A percentile compares a stretch with the other conserved stretches of the same genome.
Conservation (phyloP, 2,329 filamentous ascomycete species). For the Cercospora janseana region DNA sequence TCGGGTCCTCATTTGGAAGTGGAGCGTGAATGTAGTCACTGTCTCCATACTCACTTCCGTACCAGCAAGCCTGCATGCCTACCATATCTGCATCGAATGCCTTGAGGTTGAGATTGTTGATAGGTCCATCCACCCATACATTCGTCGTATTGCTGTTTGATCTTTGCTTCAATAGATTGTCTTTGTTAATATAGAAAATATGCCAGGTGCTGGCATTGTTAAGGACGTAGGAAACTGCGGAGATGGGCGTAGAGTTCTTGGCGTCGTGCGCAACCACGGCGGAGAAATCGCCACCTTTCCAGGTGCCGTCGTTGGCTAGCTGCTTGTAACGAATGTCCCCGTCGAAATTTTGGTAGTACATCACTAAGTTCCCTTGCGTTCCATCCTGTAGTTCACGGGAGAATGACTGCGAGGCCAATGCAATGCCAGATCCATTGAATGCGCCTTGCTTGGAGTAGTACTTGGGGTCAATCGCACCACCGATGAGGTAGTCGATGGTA, state of each 20-base stretch:
- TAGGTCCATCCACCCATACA: constrained; percentile 42
- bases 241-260: constrained; percentile 46
- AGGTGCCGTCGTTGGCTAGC: constrained; percentile 38
- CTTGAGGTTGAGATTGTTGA: constrained; percentile 35
- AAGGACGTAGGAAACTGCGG: constrained; percentile 44
- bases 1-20: constrained; percentile 31
- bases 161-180: constrained; percentile 43
- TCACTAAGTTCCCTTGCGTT: constrained; percentile 41
- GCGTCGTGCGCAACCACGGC: constrained; percentile 45
- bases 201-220: constrained; percentile 37
- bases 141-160: constrained; percentile 41
- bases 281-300: constrained; percentile 42
- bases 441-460: constrained; percentile 45
- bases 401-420: constrained; percentile 46
- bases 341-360: constrained; percentile 48
- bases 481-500: constrained; percentile 35
- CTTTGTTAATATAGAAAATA: constrained; percentile 41
- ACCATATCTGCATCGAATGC: constrained; percentile 37
- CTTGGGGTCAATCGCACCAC: constrained; percentile 40
- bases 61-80: constrained; percentile 43
- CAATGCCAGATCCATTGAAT: constrained; percentile 50
- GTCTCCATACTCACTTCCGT: constrained; percentile 39
- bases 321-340: constrained; percentile 46
- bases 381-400: constrained; percentile 30
- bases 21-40: constrained; percentile 43